Evolutionary conservation across 441 rosid genomes (phyloP), one percentile per base, ranked within the genome.

Genomic region (Croton laevigatus): DNA sequence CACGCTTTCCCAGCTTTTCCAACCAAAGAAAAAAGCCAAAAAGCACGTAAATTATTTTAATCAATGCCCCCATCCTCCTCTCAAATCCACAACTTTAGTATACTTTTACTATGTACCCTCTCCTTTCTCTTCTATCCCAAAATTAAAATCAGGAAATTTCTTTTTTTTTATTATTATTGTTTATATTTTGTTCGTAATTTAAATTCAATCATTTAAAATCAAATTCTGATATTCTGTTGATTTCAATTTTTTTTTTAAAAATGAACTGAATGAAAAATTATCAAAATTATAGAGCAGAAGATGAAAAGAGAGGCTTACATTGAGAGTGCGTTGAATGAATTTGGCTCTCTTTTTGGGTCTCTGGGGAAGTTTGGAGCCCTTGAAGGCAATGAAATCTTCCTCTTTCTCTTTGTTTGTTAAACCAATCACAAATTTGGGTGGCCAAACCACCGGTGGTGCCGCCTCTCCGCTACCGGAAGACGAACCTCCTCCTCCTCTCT

Each of bases 271-370:
- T 53, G 12, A n/a, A 19, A 19, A 53, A 6, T 52, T 19, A n/a
- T 19, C 22, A 12, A 62, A 62, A 55, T 45, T 12, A n/a, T 67
- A 11, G 8, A 27, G 4, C 17, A 7, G 3, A 9, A 16, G 8
- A 8, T 38, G 23, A 14, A 55, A 51, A 38, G 19, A 20, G 13
- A 59, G 19, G 62, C 89, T 86, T 83, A 87, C 95, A 80, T 87
- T 86, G 87, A 89, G 87, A 45, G 88, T 86, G 38, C 92, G 89
- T 78, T 89, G 92, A 71, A 89, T 80, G 65, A 87, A 76, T 77
- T 89, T 89, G 57, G 95, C 87, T 68, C 95, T 73, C 77, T 89
- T 89, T 71, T 86, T 89, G 51, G 95, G 95, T 79, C 91, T 79
- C 60, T 86, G 95, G n/a, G 95, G 95, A 11, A 83, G 81, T 72